Conservation (phyloP, 306 rosid species). For the Fagus crenata region DNA sequence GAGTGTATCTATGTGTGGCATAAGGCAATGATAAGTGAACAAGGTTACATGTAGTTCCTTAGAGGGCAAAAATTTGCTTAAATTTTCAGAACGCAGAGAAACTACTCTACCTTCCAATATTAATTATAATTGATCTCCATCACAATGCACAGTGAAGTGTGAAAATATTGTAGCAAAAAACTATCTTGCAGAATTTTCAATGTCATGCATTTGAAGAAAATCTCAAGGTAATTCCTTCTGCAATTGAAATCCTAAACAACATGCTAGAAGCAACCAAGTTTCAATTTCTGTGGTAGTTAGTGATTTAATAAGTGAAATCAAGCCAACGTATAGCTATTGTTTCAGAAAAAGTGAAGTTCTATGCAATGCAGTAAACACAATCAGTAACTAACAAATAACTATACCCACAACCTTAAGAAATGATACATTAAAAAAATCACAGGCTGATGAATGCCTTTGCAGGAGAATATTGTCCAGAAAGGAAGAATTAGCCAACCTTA, state of each 20-base stretch:
- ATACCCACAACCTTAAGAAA: background rate
- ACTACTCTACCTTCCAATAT: background rate
- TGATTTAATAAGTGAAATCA: background rate
- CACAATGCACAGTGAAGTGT: background rate
- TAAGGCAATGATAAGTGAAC: background rate
- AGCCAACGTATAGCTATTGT: background rate
- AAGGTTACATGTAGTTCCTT: background rate
- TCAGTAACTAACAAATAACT: background rate
- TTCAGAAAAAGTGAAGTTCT: background rate
- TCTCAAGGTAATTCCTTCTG: background rate
- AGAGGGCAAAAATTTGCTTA: background rate
- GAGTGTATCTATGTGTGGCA: background rate
- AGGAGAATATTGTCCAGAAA: conserved; percentile 22
- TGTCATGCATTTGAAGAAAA: background rate
- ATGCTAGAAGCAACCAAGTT: background rate
- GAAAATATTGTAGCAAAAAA: background rate
- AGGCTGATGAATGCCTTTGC: background rate
- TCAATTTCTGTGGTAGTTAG: background rate
- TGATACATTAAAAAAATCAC: background rate
- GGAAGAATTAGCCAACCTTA: conserved; percentile 66
- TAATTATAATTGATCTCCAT: background rate
- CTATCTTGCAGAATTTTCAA: background rate
- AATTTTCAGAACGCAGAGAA: background rate
- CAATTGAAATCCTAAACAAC: background rate
- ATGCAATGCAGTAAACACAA: background rate